phyloP scores from a whole-genome alignment of 1,139 yeast species.

The Yarrowia galli region DNA sequence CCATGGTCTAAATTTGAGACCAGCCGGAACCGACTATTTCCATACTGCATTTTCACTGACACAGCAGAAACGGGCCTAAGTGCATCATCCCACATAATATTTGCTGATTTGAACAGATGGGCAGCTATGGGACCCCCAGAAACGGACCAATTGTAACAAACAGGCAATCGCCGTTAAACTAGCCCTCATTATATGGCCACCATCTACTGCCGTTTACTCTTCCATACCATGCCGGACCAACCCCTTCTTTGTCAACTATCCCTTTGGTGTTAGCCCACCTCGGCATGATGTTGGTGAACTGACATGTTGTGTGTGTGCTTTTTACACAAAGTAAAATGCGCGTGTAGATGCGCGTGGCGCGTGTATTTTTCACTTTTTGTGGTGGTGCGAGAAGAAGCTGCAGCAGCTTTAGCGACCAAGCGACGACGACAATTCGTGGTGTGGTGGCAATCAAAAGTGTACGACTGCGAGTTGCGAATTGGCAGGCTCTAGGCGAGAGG shows the following conservation, averaged over 20 bases:
- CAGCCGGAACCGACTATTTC: conserved; percentile 26
- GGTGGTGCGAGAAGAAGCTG: conserved; percentile 3
- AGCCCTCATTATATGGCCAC: neutral
- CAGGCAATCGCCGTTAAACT: neutral
- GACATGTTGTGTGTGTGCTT: conserved; percentile 16
- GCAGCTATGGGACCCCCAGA: neutral
- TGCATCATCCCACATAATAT: conserved; percentile 8
- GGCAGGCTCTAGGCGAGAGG: neutral
- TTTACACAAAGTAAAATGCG: conserved; percentile 17
- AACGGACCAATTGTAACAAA: neutral
- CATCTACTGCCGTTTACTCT: neutral
- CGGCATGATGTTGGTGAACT: conserved; percentile 6
- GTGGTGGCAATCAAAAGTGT: conserved; percentile 18
- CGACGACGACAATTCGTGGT: too few relatives aligned
- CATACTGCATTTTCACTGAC: neutral
- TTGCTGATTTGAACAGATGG: too few relatives aligned
- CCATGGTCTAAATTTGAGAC: conserved; percentile 16
- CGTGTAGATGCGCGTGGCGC: conserved; percentile 31
- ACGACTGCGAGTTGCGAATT: neutral
- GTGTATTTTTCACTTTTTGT: conserved; percentile 6
- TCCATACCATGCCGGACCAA: neutral
- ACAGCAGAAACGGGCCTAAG: neutral
- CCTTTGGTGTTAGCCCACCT: conserved; percentile 28
- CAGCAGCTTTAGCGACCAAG: neutral
- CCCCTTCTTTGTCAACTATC: conserved; percentile 23